These are phyloP conservation scores for Cerioporus squamosus DNA, from an alignment of 1,284 basidiomycete genomes.

Conservation along the genomic window DNA sequence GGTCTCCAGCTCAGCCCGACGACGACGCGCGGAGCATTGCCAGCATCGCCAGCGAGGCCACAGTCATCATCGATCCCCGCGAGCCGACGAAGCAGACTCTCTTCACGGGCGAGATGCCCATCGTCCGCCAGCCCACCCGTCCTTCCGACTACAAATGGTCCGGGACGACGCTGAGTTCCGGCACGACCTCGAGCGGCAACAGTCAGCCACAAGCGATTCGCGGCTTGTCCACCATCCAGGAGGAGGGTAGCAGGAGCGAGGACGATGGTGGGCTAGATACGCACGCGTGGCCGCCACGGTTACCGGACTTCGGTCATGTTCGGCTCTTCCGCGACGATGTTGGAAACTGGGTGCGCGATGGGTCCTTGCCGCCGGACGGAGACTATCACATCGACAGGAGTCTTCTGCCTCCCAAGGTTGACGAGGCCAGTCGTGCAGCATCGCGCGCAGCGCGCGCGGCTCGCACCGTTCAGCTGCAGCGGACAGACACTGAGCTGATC, in stretches of 20 bases:
- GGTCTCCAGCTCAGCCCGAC: not conserved
- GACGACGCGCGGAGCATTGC: slow-evolving; percentile 8
- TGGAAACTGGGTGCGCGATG: slow-evolving; percentile 14
- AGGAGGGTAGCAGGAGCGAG: slow-evolving; percentile 1
- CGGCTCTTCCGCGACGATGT: slow-evolving; percentile 4
- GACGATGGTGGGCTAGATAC: not conserved
- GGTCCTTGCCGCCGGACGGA: slow-evolving; percentile 13
- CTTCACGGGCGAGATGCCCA: slow-evolving; percentile 7
- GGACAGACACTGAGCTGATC: slow-evolving; percentile 8
- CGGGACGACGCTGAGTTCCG: not conserved
- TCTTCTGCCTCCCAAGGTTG: slow-evolving; percentile 5
- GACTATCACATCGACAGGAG: slow-evolving; percentile 4
- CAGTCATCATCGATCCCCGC: slow-evolving; percentile 11
- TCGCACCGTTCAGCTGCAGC: not conserved
- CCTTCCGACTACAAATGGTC: slow-evolving; percentile 3
- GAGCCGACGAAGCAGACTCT: slow-evolving; percentile 10
- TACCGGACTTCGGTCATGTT: not conserved
- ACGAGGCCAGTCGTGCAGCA: not conserved
- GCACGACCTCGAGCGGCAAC: not conserved
- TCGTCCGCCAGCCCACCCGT: slow-evolving; percentile 10
- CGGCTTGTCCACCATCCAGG: slow-evolving; percentile 5
- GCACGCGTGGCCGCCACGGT: not conserved
- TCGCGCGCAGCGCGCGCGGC: not conserved
- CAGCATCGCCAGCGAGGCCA: slow-evolving; percentile 7
- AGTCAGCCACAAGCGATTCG: not conserved